Conservation (phyloP, 768 basidiomycete genomes). For the Gymnopilus junonius region DNA sequence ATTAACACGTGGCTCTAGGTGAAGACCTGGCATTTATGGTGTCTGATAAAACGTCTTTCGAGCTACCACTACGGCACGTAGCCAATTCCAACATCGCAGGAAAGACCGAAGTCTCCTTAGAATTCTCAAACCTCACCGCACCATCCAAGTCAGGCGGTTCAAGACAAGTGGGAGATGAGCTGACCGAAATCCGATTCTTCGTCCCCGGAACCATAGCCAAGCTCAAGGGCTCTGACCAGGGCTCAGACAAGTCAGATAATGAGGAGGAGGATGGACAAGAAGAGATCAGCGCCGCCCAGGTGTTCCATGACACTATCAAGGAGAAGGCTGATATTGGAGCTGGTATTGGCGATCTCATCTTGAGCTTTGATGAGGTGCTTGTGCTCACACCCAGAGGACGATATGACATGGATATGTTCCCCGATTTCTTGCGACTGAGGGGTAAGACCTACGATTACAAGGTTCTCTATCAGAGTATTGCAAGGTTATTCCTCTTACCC, state of each 20-base stretch:
- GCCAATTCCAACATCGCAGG: constrained; percentile 98
- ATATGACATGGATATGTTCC: constrained; percentile 98
- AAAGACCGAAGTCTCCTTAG: constrained; percentile 98
- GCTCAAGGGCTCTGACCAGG: constrained; percentile 70
- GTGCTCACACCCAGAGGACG: constrained; percentile 96
- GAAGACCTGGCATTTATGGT: constrained; percentile 92
- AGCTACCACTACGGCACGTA: constrained; percentile 83
- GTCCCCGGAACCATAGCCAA: constrained; percentile 80
- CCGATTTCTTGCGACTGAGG: constrained; percentile 90
- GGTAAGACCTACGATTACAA: constrained; percentile 99
- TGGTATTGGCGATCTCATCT: constrained; percentile 87
- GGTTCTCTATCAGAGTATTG: constrained; percentile 87
- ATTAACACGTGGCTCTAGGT: constrained; percentile 47
- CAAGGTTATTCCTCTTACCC: constrained; percentile 88
- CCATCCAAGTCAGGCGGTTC: constrained; percentile 36
- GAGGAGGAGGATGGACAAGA: constrained; percentile 77
- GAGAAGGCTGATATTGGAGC: constrained; percentile 95
- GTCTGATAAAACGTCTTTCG: constrained; percentile 86
- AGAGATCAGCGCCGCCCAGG: constrained; percentile 90
- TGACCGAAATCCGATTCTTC: constrained; percentile 96
- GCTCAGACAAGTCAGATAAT: constrained; percentile 73
- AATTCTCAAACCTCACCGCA: constrained; percentile 67
- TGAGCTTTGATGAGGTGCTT: constrained; percentile 94
- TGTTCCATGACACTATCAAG: constrained; percentile 95
- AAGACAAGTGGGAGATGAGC: constrained; percentile 71